Evolutionary conservation across 2,329 filamentous ascomycete species (phyloP), one percentile per base, ranked within the genome.

Genomic region (Exserohilum rostratum): DNA sequence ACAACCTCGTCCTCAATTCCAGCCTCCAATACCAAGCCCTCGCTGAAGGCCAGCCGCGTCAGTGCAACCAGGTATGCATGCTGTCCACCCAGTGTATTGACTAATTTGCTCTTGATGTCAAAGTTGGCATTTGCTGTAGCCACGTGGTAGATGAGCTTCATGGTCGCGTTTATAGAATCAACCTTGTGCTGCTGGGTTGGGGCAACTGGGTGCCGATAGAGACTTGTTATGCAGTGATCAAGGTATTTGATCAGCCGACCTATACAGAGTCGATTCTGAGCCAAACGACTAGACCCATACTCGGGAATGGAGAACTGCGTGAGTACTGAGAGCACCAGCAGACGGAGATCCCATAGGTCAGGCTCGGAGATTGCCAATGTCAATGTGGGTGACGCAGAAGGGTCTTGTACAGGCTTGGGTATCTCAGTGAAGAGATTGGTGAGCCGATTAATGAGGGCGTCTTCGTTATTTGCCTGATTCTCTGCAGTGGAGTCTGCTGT

Each of bases 61-160:
- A 99, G 78, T 2, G 87, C 86, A 9, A 97, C 84, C 1, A 96
- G 79, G 67, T 96, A 93, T 47, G 92, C 91, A 68, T 96, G 91
- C 46, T 86, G 85, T 0, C 88, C 90, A 3, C 91, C 90, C 5
- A 85, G 82, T 0, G 90, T 84, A 7, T 84, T 83, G 0, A 83
- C 81, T 5, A 96, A 79, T 72, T 93, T 96, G 44, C 84, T 82
- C 44, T 86, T 83, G 58, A 96, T 85, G 61, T 93, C 75, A 64
- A 88, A 80, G 17, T 83, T 77, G 5, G 89, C 83, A 68, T 92
- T 90, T 17, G 72, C 77, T 2, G 77, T 82, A 12, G 86, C 76
- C 13, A 90, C 75, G 54, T 85, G 80, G 67, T 87, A 83, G 5
- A 90, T 76, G 3, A 90, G 70, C n/a, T 82, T 80, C 60, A 84